phyloP scores from a whole-genome alignment of 129 eudicot species.

The Chrysanthemum seticuspe region DNA sequence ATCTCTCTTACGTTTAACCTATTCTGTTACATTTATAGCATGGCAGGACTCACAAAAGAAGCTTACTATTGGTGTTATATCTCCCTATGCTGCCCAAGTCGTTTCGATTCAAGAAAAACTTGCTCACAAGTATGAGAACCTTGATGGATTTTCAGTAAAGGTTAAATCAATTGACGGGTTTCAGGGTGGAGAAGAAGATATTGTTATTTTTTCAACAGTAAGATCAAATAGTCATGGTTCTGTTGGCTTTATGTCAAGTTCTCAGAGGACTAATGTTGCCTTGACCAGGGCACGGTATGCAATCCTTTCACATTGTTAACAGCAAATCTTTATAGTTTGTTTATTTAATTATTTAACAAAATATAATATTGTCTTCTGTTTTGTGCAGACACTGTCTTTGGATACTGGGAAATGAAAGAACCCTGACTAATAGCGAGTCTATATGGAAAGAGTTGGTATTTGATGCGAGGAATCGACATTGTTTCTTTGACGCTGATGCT shows the following conservation, averaged over 20 bases:
- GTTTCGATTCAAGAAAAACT: constrained; percentile 36
- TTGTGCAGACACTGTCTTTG: constrained; percentile 43
- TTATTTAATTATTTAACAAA: too few species aligned
- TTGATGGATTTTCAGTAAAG: constrained; percentile 32
- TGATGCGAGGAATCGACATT: constrained; percentile 39
- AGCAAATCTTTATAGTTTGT: not conserved
- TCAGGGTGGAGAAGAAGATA: constrained; percentile 61
- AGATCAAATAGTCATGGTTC: constrained; percentile 44
- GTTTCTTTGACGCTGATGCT: constrained; percentile 44
- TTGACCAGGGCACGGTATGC: constrained; percentile 57
- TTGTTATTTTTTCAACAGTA: constrained; percentile 49
- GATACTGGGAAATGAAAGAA: constrained; percentile 49
- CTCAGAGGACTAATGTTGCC: constrained; percentile 50
- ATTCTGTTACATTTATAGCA: constrained; percentile 15
- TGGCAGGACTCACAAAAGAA: constrained; percentile 31
- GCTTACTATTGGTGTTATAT: constrained; percentile 45
- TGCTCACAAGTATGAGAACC: constrained; percentile 22
- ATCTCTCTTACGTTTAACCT: not conserved
- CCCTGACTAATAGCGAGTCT: constrained; percentile 33
- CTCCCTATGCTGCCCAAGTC: constrained; percentile 60
- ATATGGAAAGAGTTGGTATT: constrained; percentile 35
- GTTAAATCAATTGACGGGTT: constrained; percentile 54
- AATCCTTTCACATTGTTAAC: not conserved
- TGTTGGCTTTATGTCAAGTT: constrained; percentile 40
- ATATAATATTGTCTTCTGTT: not conserved